phyloP scores from a whole-genome alignment of 371 early-diverging fungal species.

The Capniomyces stellatus region DNA sequence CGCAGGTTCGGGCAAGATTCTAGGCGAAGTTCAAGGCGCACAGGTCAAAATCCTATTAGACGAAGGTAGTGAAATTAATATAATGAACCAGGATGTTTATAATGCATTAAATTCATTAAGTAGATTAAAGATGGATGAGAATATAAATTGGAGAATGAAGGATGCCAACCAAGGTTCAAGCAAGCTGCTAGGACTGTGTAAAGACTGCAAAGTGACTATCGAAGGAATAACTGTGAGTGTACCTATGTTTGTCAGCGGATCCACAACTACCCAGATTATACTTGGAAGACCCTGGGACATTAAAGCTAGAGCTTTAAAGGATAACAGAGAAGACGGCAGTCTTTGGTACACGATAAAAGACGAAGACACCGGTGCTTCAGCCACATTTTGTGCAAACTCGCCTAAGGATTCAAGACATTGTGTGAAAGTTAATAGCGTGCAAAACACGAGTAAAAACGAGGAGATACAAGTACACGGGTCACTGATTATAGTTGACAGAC shows the following conservation, averaged over 20 bases:
- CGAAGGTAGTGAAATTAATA: slow-evolving; percentile 1
- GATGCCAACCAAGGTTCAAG: slow-evolving; percentile 1
- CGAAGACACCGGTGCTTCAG: neutral
- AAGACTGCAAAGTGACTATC: neutral
- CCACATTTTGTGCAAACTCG: neutral
- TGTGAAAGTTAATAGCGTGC: neutral
- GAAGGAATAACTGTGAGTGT: neutral
- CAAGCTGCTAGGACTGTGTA: neutral
- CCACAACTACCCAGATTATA: neutral
- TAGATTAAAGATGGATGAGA: neutral
- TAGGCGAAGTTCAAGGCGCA: neutral
- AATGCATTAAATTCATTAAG: neutral
- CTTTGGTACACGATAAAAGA: neutral
- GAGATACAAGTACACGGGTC: neutral
- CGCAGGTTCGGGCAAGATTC: neutral
- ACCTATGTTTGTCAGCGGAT: neutral
- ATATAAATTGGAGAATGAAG: neutral
- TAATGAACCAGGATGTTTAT: neutral
- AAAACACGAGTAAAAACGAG: neutral
- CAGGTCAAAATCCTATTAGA: neutral
- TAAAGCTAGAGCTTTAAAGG: neutral
- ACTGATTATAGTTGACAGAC: neutral
- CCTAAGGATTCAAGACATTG: neutral
- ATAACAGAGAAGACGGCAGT: neutral
- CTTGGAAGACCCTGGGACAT: neutral